Evolutionary conservation across 78 protist genomes (phyloP).

Genomic region (Dictyostelium intermedium): DNA sequence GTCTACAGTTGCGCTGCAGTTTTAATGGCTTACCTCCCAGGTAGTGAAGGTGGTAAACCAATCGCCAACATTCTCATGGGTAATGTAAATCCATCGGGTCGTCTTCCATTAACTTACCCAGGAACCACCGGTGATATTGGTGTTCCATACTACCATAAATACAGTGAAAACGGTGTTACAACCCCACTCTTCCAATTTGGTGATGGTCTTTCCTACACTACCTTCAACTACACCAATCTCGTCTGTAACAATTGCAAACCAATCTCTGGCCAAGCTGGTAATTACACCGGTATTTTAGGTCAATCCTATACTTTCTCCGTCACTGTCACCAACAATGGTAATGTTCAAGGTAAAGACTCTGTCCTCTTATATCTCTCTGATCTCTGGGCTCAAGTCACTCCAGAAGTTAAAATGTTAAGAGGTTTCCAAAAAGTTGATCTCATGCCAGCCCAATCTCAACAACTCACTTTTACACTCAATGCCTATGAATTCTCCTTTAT

Average conservation of each 20-base stretch:
- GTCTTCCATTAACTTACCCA: conserved; percentile 86
- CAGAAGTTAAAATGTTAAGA: conserved; percentile 82
- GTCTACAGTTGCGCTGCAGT: conserved; percentile 49
- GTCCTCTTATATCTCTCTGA: conserved; percentile 66
- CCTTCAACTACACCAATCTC: conserved; percentile 44
- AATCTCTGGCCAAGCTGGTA: background rate
- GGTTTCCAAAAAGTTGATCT: conserved; percentile 55
- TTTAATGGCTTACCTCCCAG: conserved; percentile 79
- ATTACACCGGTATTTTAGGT: conserved; percentile 51
- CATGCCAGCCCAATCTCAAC: conserved; percentile 10
- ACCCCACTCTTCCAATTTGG: conserved; percentile 84
- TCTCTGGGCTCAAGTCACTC: conserved; percentile 61
- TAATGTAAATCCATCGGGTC: conserved; percentile 85
- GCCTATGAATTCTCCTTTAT: conserved; percentile 57
- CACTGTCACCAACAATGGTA: conserved; percentile 49
- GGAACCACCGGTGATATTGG: conserved; percentile 24
- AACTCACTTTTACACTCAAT: background rate
- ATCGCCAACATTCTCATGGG: conserved; percentile 83
- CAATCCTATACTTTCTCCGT: background rate
- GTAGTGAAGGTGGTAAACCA: conserved; percentile 83
- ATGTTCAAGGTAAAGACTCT: conserved; percentile 68
- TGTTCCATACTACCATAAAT: conserved; percentile 47
- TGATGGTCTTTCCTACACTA: conserved; percentile 81
- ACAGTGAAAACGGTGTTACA: conserved; percentile 18
- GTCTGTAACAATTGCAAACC: background rate